These are phyloP conservation scores for Blastobotrys raffinosifermentans DNA, from an alignment of 1,139 yeast species.

Conservation along the genomic window DNA sequence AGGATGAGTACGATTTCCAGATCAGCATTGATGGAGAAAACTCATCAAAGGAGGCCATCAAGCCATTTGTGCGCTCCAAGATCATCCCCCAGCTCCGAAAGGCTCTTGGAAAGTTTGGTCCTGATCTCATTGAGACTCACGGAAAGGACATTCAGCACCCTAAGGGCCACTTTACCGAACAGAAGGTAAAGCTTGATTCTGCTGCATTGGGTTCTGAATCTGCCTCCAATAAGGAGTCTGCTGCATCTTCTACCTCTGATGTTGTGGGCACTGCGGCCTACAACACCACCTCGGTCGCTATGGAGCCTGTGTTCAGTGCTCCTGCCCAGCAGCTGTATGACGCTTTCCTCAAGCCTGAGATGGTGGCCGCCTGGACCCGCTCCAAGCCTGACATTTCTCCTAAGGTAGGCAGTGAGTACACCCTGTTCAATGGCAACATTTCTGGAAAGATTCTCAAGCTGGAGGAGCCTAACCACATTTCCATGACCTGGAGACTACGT, in stretches of 20 bases:
- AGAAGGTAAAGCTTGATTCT: conserved; percentile 44
- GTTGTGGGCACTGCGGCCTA: conserved; percentile 45
- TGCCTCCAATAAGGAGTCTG: conserved; percentile 11
- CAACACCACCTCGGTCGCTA: conserved; percentile 72
- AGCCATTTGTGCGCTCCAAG: conserved; percentile 48
- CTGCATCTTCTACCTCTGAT: conserved; percentile 20
- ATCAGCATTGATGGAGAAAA: conserved; percentile 55
- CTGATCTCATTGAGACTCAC: conserved; percentile 65
- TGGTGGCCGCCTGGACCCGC: conserved; percentile 88
- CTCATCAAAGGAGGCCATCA: conserved; percentile 46
- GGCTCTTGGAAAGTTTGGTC: conserved; percentile 59
- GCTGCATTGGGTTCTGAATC: conserved; percentile 12
- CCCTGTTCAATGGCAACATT: conserved; percentile 85
- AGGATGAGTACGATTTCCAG: conserved; percentile 78
- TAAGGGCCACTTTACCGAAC: conserved; percentile 59
- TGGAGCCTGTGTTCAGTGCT: conserved; percentile 79
- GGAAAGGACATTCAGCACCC: conserved; percentile 86
- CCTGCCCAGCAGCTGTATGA: conserved; percentile 78
- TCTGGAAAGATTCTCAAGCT: conserved; percentile 61
- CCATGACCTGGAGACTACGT: conserved; percentile 77
- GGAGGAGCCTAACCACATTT: conserved; percentile 52
- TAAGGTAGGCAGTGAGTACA: conserved; percentile 55
- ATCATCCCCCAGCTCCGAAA: conserved; percentile 66
- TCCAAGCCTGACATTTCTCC: conserved; percentile 64
- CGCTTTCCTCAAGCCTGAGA: conserved; percentile 66